These are phyloP conservation scores for Petunia hybrid DNA, from an alignment of 305 asterid species.

Conservation along the genomic window DNA sequence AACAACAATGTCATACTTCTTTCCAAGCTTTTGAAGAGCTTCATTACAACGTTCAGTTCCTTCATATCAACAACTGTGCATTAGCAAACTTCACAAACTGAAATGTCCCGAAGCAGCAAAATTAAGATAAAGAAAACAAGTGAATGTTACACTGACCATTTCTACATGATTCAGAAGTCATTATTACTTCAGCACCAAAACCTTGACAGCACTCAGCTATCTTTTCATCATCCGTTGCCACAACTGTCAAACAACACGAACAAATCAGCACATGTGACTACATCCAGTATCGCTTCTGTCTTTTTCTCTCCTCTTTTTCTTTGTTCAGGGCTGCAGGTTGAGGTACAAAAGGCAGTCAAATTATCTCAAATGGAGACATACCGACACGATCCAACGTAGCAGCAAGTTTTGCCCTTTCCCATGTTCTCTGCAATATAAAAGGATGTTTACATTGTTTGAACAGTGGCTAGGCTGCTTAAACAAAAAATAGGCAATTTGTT, in stretches of 20 bases:
- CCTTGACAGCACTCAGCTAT: constrained; percentile 93
- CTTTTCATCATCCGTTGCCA: constrained; percentile 87
- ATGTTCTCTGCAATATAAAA: constrained; percentile 72
- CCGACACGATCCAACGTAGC: constrained; percentile 79
- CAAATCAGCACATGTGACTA: constrained; percentile 13
- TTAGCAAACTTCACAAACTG: constrained; percentile 8
- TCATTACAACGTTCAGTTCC: constrained; percentile 96
- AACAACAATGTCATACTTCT: constrained; percentile 80
- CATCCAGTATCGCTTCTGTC: background rate
- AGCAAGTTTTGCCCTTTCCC: constrained; percentile 85
- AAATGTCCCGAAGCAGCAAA: background rate
- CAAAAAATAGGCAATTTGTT: too few species aligned
- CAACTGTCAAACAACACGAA: constrained; percentile 50
- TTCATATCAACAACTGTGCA: constrained; percentile 35
- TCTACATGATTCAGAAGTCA: constrained; percentile 85
- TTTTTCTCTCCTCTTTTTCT: background rate
- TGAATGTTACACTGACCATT: constrained; percentile 56
- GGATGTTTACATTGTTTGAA: too few species aligned
- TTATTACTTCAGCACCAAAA: constrained; percentile 92
- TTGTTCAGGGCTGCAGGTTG: background rate
- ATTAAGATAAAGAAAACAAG: background rate
- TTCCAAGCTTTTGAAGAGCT: constrained; percentile 77
- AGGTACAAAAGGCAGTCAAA: background rate
- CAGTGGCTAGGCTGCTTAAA: too few species aligned
- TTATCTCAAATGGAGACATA: constrained; percentile 39